Evolutionary conservation across 768 basidiomycete species (phyloP).

Genomic region (Rhodocollybia butyracea): DNA sequence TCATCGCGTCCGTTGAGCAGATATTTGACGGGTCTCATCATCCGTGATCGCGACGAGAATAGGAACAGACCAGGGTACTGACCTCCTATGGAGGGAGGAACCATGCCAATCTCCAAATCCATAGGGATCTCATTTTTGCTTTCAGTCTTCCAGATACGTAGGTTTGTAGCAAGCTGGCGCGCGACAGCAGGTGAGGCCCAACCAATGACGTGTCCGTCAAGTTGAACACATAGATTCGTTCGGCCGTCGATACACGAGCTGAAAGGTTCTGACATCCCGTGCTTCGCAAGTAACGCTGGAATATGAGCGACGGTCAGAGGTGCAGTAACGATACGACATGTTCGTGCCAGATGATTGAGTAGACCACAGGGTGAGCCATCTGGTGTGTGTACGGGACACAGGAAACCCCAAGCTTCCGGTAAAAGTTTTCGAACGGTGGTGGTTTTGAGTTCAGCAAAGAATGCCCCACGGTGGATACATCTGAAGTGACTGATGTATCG

Average conservation of each 20-base stretch:
- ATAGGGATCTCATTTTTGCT: conserved; percentile 76
- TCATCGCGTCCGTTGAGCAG: conserved; percentile 83
- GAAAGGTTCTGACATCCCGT: conserved; percentile 95
- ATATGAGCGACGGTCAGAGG: conserved; percentile 76
- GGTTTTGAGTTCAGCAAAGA: conserved; percentile 98
- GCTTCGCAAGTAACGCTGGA: conserved; percentile 73
- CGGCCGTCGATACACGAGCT: conserved; percentile 77
- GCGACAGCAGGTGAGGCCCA: conserved; percentile 81
- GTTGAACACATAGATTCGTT: conserved; percentile 81
- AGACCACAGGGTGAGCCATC: conserved; percentile 98
- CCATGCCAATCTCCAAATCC: conserved; percentile 92
- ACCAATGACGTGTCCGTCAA: conserved; percentile 94
- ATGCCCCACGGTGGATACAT: conserved; percentile 97
- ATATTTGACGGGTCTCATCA: conserved; percentile 98
- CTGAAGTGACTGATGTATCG: conserved; percentile 98
- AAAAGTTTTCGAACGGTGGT: conserved; percentile 95
- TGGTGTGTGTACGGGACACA: conserved; percentile 98
- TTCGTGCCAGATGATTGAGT: conserved; percentile 92
- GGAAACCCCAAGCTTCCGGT: conserved; percentile 99
- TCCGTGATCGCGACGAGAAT: conserved; percentile 81
- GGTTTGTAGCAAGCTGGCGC: conserved; percentile 73
- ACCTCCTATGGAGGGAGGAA: conserved; percentile 86
- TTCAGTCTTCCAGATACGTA: conserved; percentile 96
- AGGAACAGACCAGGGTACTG: conserved; percentile 96
- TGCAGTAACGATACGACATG: conserved; percentile 85